A percentile compares a stretch with the other conserved stretches of the same genome.
phyloP scores from a whole-genome alignment of 495 filamentous ascomycete species.

The Penicillium cinerascens region DNA sequence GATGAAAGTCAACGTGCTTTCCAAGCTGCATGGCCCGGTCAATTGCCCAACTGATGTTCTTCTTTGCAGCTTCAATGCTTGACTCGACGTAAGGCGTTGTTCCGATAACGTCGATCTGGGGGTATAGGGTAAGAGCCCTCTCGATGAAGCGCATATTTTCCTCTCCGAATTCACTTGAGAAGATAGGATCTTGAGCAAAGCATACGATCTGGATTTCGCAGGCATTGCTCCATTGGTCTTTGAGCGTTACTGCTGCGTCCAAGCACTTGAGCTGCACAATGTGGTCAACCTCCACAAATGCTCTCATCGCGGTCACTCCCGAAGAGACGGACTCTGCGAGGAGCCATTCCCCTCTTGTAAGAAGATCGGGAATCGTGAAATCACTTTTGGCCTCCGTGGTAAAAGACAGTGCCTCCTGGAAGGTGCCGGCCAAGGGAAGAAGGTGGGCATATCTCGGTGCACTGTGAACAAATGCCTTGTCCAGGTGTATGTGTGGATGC shows the following conservation, averaged over 20 bases:
- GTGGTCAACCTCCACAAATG: slow-evolving; percentile 71
- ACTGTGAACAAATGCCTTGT: slow-evolving; percentile 67
- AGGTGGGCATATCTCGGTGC: slow-evolving; percentile 57
- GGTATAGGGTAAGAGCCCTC: slow-evolving; percentile 35
- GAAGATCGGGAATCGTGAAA: slow-evolving; percentile 58
- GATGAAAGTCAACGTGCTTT: slow-evolving; percentile 68
- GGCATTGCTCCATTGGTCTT: slow-evolving; percentile 48
- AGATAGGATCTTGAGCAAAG: slow-evolving; percentile 71
- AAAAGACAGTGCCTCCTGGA: slow-evolving; percentile 61
- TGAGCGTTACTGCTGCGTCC: slow-evolving; percentile 54
- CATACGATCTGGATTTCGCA: slow-evolving; percentile 67
- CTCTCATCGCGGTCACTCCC: slow-evolving; percentile 69
- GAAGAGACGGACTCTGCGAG: slow-evolving; percentile 62
- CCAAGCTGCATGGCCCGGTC: slow-evolving; percentile 39
- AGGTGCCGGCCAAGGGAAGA: slow-evolving; percentile 55
- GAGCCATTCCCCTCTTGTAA: slow-evolving; percentile 60
- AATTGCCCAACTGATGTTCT: slow-evolving; percentile 64
- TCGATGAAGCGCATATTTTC: slow-evolving; percentile 47
- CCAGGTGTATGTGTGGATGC: slow-evolving; percentile 74
- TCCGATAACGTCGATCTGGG: slow-evolving; percentile 57
- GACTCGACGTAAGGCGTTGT: slow-evolving; percentile 71
- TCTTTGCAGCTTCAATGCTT: slow-evolving; percentile 41
- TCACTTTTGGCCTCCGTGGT: slow-evolving; percentile 60
- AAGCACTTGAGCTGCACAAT: slow-evolving; percentile 57
- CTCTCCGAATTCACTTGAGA: slow-evolving; percentile 50